Base-by-base conservation (phyloP, 805 yeast genomes). In the Ogataea sp. region DNA sequence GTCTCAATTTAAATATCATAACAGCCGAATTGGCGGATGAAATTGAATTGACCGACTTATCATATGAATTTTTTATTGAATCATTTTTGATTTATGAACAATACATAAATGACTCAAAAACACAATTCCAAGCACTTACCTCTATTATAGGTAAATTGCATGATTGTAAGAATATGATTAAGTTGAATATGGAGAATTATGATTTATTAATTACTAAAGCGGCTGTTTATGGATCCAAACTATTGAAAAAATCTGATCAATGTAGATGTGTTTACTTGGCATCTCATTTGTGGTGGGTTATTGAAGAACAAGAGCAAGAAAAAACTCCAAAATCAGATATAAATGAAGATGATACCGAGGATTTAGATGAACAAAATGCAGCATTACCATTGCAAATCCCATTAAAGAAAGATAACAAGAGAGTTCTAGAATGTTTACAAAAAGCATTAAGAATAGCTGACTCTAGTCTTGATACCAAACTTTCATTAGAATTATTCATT, bases 221-320 rank as follows among this genome's bases (percentile, higher is more conserved):
- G 35, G 87, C 96, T 1, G 64, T 89, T 36, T 86, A 87, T 52
- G 95, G 95, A 5, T 85, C 95, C 13, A 86, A 85, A 58, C 68
- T 93, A 37, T 68, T 90, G 52, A 87, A 85, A 58, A 90, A 90
- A 58, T 88, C 93, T 27, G 97, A 90, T 53, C 98, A 93, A 59
- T 89, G 97, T 58, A 75, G 97, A 14, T 80, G 95, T 0, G 95
- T 88, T 6, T 86, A 83, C 55, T 61, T 76, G 38, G 89, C 96
- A 32, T 80, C 95, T 1, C 97, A 93, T 60, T 63, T 93, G 36
- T 93, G 96, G 96, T 85, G 95, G 93, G 83, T 90, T 53, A 78
- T 81, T 20, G 88, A 83, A 43, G 71, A 58, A 33, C 45, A 47
- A 25, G 61, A 51, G 26, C 59, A 54, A 11, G 45, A 37, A 16